A percentile compares a stretch with the other conserved stretches of the same genome.
phyloP scores from a whole-genome alignment of 2,329 filamentous ascomycete genomes.

The Juglanconis sp. region DNA sequence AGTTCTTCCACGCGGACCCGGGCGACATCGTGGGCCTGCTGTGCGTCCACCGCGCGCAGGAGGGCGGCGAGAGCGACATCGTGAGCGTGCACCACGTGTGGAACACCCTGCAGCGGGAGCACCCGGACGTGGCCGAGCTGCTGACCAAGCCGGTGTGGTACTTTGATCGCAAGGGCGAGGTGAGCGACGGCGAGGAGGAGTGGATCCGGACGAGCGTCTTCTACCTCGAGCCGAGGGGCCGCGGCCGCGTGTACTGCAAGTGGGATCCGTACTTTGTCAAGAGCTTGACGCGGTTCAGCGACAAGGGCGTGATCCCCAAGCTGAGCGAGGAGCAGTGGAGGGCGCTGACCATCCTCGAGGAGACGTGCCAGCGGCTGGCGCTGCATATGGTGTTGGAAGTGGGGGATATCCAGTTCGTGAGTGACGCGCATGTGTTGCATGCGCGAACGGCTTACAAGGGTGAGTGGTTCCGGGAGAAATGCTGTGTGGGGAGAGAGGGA shows the following conservation, averaged over 20 bases:
- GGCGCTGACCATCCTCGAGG: slow-evolving; percentile 69
- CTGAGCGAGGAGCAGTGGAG: slow-evolving; percentile 66
- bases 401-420: slow-evolving; percentile 84
- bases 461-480: slow-evolving; percentile 30
- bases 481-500: background rate
- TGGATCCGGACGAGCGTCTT: slow-evolving; percentile 72
- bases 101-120: slow-evolving; percentile 71
- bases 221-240: slow-evolving; percentile 68
- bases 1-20: slow-evolving; percentile 86
- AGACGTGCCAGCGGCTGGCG: slow-evolving; percentile 68
- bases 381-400: slow-evolving; percentile 85
- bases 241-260: slow-evolving; percentile 73
- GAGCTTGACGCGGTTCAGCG: slow-evolving; percentile 71
- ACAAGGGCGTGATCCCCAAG: slow-evolving; percentile 60
- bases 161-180: slow-evolving; percentile 87
- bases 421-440: slow-evolving; percentile 77
- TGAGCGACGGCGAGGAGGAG: slow-evolving; percentile 67
- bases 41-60: slow-evolving; percentile 72
- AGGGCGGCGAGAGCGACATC: slow-evolving; percentile 82
- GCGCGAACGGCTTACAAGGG: slow-evolving; percentile 75
- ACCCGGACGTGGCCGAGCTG: slow-evolving; percentile 74
- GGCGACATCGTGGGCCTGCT: slow-evolving; percentile 79
- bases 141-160: slow-evolving; percentile 82
- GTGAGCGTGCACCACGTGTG: slow-evolving; percentile 76
- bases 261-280: slow-evolving; percentile 89